Conservation (phyloP, 805 yeast genomes). For the Candida sphagnicola region DNA sequence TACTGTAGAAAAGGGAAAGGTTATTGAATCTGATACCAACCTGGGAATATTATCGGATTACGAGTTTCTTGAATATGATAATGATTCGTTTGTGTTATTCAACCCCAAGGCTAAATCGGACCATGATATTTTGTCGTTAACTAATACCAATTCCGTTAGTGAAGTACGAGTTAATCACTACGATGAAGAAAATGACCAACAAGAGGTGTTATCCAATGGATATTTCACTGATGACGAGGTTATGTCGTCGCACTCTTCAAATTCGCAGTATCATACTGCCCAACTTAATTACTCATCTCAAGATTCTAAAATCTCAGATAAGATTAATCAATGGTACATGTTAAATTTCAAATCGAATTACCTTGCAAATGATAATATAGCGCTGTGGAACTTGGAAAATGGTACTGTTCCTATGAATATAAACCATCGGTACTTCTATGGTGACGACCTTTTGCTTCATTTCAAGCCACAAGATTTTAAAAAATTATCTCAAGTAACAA, state of each 20-base stretch:
- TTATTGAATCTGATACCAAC: conserved; percentile 10
- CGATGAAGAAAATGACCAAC: conserved; percentile 7
- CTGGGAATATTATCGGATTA: conserved; percentile 13
- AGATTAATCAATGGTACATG: conserved; percentile 18
- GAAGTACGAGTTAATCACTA: conserved; percentile 5
- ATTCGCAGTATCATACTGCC: conserved; percentile 4
- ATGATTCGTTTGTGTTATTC: conserved; percentile 22
- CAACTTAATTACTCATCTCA: not conserved
- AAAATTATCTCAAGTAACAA: conserved; percentile 16
- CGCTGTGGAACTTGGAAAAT: conserved; percentile 35
- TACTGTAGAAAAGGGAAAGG: not conserved
- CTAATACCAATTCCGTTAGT: conserved; percentile 10
- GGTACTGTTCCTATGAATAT: not conserved
- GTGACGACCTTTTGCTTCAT: conserved; percentile 25
- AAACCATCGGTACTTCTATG: conserved; percentile 18
- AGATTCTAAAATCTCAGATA: conserved; percentile 9
- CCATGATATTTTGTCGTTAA: conserved; percentile 25
- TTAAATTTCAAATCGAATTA: conserved; percentile 10
- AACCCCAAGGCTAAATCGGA: conserved; percentile 12
- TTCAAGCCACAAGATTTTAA: conserved; percentile 20
- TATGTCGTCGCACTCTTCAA: not conserved
- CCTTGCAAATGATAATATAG: conserved; percentile 30
- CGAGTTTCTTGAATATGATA: conserved; percentile 11
- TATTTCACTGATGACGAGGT: conserved; percentile 1
- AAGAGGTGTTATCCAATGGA: conserved; percentile 3